These are phyloP conservation scores for Talaromyces sp. DNA, from an alignment of 2,329 filamentous ascomycete genomes.

Conservation along the genomic window DNA sequence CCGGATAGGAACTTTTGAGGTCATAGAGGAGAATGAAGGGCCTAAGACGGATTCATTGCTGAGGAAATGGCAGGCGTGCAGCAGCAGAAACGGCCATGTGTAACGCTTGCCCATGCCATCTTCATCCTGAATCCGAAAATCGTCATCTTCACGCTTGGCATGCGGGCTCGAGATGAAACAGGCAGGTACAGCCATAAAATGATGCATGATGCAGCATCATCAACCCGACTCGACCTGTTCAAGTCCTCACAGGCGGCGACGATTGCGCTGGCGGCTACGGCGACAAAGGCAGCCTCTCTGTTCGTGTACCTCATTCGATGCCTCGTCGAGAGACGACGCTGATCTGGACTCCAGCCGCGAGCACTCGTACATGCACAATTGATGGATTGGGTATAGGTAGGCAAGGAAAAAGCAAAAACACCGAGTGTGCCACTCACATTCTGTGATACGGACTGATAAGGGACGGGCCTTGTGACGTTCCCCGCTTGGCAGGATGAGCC, in stretches of 20 bases:
- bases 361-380: not conserved
- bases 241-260: not conserved
- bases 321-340: slow-evolving; percentile 5
- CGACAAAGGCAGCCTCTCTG: slow-evolving; percentile 7
- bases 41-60: not conserved
- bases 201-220: slow-evolving; percentile 2
- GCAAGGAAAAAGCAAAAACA: slow-evolving; percentile 14
- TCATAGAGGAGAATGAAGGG: not conserved
- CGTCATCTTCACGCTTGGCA: slow-evolving; percentile 15
- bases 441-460: slow-evolving; percentile 16
- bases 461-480: slow-evolving; percentile 13
- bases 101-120: slow-evolving; percentile 11
- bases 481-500: slow-evolving; percentile 10
- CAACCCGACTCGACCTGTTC: not conserved
- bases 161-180: slow-evolving; percentile 15
- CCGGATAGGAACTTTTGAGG: not conserved
- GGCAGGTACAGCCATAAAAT: slow-evolving; percentile 17
- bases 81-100: slow-evolving; percentile 2
- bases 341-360: slow-evolving; percentile 11
- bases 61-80: not conserved
- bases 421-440: slow-evolving; percentile 12
- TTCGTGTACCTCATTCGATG: slow-evolving; percentile 7
- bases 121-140: slow-evolving; percentile 7
- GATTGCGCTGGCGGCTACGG: slow-evolving; percentile 13
- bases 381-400: slow-evolving; percentile 2